These are phyloP conservation scores for Globisporangium alternatum DNA, from an alignment of 352 stramenopile species.

Conservation along the genomic window DNA sequence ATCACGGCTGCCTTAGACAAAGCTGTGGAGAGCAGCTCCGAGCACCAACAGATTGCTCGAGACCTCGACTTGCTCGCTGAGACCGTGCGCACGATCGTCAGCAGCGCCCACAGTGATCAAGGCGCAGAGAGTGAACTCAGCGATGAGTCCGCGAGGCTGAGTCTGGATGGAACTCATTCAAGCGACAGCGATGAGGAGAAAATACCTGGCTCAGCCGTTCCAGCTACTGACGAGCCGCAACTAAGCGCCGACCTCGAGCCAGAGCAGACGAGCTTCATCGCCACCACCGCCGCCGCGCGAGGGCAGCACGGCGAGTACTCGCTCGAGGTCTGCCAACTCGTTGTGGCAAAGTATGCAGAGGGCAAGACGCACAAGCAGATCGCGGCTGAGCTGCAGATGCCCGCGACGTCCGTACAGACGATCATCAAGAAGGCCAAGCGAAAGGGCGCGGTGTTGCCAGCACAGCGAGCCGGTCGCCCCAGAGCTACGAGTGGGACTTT, in stretches of 20 bases:
- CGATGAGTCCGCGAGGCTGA: background rate
- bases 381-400: constrained; percentile 28
- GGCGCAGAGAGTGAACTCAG: background rate
- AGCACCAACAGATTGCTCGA: constrained; percentile 19
- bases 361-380: constrained; percentile 28
- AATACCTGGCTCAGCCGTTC: background rate
- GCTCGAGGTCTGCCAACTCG: constrained; percentile 23
- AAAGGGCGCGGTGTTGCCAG: constrained; percentile 20
- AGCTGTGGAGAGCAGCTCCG: background rate
- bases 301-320: constrained; percentile 18
- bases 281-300: no score
- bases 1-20: background rate
- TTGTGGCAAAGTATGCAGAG: constrained; percentile 18
- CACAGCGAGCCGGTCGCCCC: constrained; percentile 27
- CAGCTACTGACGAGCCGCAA: background rate
- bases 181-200: background rate
- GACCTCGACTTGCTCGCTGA: constrained; percentile 63
- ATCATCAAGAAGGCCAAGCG: constrained; percentile 36
- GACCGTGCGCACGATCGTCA: constrained; percentile 54
- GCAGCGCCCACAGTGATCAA: constrained; percentile 15
- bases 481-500: constrained; percentile 27
- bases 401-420: constrained; percentile 28
- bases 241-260: background rate
- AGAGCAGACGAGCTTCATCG: background rate
- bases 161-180: background rate